These are phyloP conservation scores for Crepidotus variabilis DNA, from an alignment of 768 basidiomycete genomes.

Conservation along the genomic window DNA sequence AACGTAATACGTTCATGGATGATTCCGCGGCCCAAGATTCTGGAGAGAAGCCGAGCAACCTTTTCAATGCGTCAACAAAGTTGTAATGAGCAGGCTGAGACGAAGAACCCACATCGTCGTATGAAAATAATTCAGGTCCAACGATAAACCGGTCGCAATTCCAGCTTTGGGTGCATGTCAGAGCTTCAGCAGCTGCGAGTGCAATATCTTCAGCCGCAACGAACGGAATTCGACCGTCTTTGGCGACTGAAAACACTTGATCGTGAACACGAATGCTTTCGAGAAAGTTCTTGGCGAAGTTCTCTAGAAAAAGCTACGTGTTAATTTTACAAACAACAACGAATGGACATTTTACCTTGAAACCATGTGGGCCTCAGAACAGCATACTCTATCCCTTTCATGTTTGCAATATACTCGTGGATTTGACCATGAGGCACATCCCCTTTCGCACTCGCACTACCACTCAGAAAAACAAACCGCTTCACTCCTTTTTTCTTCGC, in stretches of 20 bases:
- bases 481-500: slow-evolving; percentile 19
- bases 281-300: neutral
- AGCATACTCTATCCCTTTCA: slow-evolving; percentile 16
- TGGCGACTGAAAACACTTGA: slow-evolving; percentile 13
- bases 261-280: neutral
- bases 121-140: slow-evolving; percentile 23
- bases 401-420: neutral
- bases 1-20: slow-evolving; percentile 12
- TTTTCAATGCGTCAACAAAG: neutral
- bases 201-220: slow-evolving; percentile 23
- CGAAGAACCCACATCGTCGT: slow-evolving; percentile 19
- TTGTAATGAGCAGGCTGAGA: neutral
- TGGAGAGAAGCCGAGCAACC: slow-evolving; percentile 17
- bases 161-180: slow-evolving; percentile 16
- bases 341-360: slow-evolving; percentile 11
- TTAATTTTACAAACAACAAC: neutral
- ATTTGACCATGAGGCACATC: neutral
- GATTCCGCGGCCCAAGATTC: slow-evolving; percentile 19
- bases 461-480: slow-evolving; percentile 23
- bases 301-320: neutral
- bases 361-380: slow-evolving; percentile 24
- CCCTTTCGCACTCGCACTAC: slow-evolving; percentile 2
- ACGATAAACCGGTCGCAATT: slow-evolving; percentile 16
- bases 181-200: slow-evolving; percentile 17
- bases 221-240: slow-evolving; percentile 16